Conservation (phyloP, 169 alveolate genomes). For the Plasmodium cynomolgi region DNA sequence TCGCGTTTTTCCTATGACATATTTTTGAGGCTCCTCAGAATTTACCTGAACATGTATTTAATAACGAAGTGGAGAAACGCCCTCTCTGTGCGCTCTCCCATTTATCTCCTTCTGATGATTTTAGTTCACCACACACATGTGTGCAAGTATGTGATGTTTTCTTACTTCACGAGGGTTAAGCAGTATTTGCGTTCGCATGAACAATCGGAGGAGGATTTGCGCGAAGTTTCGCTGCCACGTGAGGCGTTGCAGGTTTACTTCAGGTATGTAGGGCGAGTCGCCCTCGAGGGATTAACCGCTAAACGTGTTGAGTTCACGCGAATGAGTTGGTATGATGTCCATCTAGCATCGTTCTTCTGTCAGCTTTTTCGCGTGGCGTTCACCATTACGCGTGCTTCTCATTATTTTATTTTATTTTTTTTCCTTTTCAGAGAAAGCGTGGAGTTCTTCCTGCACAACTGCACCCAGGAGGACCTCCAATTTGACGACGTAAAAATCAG, state of each 20-base stretch:
- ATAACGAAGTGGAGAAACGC: slow-evolving; percentile 14
- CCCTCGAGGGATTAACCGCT: not conserved
- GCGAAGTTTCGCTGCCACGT: not conserved
- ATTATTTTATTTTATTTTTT: not conserved
- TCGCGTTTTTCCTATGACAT: slow-evolving; percentile 33
- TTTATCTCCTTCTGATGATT: slow-evolving; percentile 47
- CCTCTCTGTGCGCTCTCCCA: slow-evolving; percentile 14
- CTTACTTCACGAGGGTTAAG: slow-evolving; percentile 1
- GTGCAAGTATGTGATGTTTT: slow-evolving; percentile 23
- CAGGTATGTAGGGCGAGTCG: not conserved
- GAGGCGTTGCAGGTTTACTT: not conserved
- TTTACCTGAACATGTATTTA: slow-evolving; percentile 42
- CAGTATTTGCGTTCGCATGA: not conserved
- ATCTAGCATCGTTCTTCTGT: not conserved
- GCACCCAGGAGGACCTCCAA: slow-evolving; percentile 2
- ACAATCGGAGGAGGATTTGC: not conserved
- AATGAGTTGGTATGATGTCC: not conserved
- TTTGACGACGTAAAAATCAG: slow-evolving; percentile 38
- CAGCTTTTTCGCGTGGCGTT: not conserved
- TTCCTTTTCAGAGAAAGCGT: slow-evolving; percentile 48
- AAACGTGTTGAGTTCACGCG: not conserved
- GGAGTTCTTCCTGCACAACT: slow-evolving; percentile 19
- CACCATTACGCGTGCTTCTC: not conserved
- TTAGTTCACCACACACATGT: slow-evolving; percentile 11
- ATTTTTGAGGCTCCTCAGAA: slow-evolving; percentile 37